phyloP scores from a whole-genome alignment of 2,329 filamentous ascomycete genomes.

The Trichoderma lentiforme region DNA sequence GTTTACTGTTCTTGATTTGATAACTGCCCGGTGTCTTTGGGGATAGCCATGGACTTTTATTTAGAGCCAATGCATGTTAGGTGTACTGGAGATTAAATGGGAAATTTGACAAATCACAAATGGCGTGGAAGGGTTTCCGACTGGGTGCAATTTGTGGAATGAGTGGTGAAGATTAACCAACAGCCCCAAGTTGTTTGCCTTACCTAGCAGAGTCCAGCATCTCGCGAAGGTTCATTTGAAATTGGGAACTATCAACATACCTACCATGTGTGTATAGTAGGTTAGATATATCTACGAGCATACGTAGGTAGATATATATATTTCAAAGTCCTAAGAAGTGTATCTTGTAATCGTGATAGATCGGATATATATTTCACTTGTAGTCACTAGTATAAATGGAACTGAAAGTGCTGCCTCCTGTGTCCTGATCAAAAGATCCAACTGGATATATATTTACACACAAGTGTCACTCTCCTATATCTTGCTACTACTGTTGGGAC shows the following conservation, averaged over 20 bases:
- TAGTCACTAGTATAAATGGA: too few relatives aligned
- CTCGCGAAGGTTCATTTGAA: not conserved
- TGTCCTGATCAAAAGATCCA: not conserved
- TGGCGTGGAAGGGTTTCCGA: not conserved
- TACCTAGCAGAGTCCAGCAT: not conserved
- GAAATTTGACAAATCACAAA: not conserved
- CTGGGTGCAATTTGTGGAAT: not conserved
- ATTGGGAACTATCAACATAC: not conserved
- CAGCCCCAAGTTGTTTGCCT: not conserved
- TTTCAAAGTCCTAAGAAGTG: not conserved
- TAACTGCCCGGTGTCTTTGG: not conserved
- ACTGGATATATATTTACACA: not conserved
- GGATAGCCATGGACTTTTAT: not conserved
- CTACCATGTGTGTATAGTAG: not conserved
- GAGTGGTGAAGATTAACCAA: not conserved
- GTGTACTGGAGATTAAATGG: constrained; percentile 11
- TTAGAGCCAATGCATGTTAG: constrained; percentile 11
- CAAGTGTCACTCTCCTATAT: not conserved
- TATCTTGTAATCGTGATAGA: not conserved
- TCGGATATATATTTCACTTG: too few relatives aligned
- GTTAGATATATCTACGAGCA: not conserved
- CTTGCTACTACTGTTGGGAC: not conserved
- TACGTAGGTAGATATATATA: not conserved
- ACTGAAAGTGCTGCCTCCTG: not conserved
- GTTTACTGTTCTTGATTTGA: not conserved